phyloP scores from a whole-genome alignment of 140 eudicot species.

The Oenanthe javanica region DNA sequence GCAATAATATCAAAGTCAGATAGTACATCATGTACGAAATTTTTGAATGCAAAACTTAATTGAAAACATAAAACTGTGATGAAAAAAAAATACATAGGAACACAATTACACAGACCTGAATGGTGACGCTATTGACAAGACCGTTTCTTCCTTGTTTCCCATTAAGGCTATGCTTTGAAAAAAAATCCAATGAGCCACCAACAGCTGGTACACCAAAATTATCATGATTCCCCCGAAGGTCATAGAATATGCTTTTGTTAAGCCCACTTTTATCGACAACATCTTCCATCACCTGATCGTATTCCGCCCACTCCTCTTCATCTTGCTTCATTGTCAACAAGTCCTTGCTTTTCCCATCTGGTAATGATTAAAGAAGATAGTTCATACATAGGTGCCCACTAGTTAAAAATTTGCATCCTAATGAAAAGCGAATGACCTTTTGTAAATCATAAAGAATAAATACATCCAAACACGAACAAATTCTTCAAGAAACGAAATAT shows the following conservation, averaged over 20 bases:
- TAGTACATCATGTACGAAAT: neutral
- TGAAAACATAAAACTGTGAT: neutral
- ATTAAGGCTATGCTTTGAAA: conserved; percentile 62
- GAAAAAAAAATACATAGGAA: neutral
- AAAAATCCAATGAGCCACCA: conserved; percentile 61
- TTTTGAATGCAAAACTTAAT: neutral
- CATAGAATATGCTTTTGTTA: conserved; percentile 57
- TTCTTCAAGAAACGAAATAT: neutral
- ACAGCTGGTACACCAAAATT: conserved; percentile 67
- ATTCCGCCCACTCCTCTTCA: conserved; percentile 87
- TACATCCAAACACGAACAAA: neutral
- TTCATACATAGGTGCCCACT: too few species aligned
- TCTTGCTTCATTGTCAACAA: conserved; percentile 76
- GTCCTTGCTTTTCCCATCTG: conserved; percentile 97
- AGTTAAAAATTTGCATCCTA: neutral
- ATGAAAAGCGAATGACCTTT: neutral
- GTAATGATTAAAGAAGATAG: neutral
- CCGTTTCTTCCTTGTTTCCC: conserved; percentile 58
- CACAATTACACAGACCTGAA: conserved; percentile 46
- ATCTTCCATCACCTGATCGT: conserved; percentile 64
- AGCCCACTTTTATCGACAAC: conserved; percentile 73
- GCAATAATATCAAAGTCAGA: neutral
- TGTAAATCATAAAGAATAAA: neutral
- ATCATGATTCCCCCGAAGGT: conserved; percentile 93
- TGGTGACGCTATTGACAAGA: conserved; percentile 66